Evolutionary conservation across 805 yeast species (phyloP).

Genomic region (Yarrowia porcina): DNA sequence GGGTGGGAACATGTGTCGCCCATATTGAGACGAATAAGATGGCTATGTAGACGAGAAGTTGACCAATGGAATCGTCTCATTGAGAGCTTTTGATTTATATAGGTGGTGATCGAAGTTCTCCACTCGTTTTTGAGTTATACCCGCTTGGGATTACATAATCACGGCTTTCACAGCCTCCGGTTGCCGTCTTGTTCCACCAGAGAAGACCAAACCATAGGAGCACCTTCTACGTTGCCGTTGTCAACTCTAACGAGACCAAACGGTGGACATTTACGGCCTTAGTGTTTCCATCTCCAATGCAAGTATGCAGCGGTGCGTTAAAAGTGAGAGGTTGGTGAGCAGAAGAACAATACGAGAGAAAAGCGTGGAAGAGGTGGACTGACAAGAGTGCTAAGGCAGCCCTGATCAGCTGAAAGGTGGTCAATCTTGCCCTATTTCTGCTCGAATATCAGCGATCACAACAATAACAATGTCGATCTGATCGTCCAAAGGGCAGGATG

Average conservation of each 20-base stretch:
- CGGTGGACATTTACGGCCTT: background rate
- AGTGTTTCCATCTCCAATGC: background rate
- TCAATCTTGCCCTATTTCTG: slow-evolving; percentile 4
- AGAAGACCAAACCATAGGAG: no score
- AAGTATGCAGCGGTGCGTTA: background rate
- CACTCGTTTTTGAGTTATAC: no score
- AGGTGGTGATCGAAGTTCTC: background rate
- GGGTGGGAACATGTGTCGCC: no score
- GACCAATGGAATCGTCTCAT: background rate
- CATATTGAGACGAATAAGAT: no score
- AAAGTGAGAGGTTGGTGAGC: background rate
- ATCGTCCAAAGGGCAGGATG: background rate
- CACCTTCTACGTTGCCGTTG: no score
- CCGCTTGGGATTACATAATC: no score
- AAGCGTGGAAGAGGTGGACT: background rate
- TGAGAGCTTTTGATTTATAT: background rate
- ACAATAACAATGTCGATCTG: slow-evolving; percentile 6
- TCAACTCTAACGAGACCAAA: background rate
- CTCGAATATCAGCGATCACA: background rate
- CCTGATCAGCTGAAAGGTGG: background rate
- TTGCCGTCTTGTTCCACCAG: no score
- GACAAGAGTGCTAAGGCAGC: background rate
- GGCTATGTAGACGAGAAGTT: background rate
- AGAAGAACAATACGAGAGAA: background rate
- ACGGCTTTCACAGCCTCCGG: no score